A percentile compares a stretch with the other conserved stretches of the same genome.
Conservation (phyloP, 2,329 filamentous ascomycete genomes). For the Exophiala spinifera region DNA sequence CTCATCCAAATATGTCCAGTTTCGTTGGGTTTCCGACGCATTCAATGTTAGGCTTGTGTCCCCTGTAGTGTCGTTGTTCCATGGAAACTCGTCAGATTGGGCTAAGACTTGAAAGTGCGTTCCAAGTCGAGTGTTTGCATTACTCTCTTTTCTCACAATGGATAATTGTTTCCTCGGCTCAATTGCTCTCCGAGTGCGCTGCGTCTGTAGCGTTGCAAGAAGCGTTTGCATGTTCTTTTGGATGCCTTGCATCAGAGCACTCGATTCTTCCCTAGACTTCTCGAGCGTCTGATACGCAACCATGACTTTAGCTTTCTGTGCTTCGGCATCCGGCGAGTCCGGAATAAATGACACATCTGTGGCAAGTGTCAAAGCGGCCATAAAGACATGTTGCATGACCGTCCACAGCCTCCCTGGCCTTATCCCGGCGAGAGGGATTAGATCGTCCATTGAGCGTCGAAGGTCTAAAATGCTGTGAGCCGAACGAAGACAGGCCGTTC, state of each 20-base stretch:
- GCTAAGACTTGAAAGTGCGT: no score
- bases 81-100: no score
- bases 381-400: slow-evolving; percentile 2
- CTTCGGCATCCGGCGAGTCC: neutral
- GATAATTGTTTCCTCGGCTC: neutral
- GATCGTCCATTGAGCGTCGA: neutral
- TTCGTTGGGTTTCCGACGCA: neutral
- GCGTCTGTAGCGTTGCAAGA: neutral
- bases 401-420: neutral
- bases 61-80: no score
- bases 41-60: no score
- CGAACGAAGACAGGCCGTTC: neutral
- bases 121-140: no score
- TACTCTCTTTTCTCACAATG: no score
- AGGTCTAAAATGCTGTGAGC: slow-evolving; percentile 1
- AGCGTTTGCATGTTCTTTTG: slow-evolving; percentile 3
- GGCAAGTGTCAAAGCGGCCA: slow-evolving; percentile 1
- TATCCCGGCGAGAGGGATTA: neutral
- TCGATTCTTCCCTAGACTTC: slow-evolving; percentile 1
- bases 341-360: slow-evolving; percentile 1
- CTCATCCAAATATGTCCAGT: neutral
- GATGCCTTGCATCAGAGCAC: neutral
- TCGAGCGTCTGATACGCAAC: neutral
- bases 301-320: slow-evolving; percentile 1
- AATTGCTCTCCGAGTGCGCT: neutral